phyloP scores from a whole-genome alignment of 129 eudicot genomes.

The sunflower (Helianthus annuus) region HanXRQr2.0-SUNRISE NC_035437.2:151132158-151132657 shows the following conservation, averaged over 20 bases:
- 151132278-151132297: conserved; percentile 32
- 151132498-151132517: conserved; percentile 50
- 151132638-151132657: conserved; percentile 18
- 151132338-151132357: conserved; percentile 43
- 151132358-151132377: conserved; percentile 39
- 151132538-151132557: conserved; percentile 14
- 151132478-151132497: conserved; percentile 37
- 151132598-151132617: background rate
- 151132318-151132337: conserved; percentile 31
- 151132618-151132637: background rate
- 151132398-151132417: conserved; percentile 37
- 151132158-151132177: too few relatives aligned
- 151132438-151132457: conserved; percentile 52
- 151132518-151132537: conserved; percentile 36
- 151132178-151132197: too few relatives aligned
- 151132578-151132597: background rate
- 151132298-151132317: conserved; percentile 36
- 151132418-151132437: conserved; percentile 36
- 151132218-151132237: too few relatives aligned
- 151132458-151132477: conserved; percentile 41
- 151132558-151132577: background rate
- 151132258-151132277: conserved; percentile 20
- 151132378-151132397: conserved; percentile 38
- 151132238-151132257: background rate
- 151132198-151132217: too few relatives aligned